phyloP scores from a whole-genome alignment of 2,329 filamentous ascomycete species.

The Allantophomopsis lycopodina region DNA sequence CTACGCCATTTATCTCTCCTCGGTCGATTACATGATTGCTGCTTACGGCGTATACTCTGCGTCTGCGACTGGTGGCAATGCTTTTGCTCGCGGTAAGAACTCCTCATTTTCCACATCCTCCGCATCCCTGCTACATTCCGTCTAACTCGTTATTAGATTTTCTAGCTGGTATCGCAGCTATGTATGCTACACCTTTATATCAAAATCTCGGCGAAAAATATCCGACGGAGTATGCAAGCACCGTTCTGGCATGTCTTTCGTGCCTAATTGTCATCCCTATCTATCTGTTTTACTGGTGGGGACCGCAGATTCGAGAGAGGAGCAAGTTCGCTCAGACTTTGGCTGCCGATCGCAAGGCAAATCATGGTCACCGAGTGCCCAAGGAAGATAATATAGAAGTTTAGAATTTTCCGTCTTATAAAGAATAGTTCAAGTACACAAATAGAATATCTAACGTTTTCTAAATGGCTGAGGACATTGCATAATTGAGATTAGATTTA shows the following conservation, averaged over 20 bases:
- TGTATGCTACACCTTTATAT: not conserved
- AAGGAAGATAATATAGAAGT: not conserved
- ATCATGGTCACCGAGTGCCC: conserved; percentile 1
- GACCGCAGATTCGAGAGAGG: conserved; percentile 40
- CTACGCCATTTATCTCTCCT: conserved; percentile 60
- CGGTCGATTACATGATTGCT: conserved; percentile 66
- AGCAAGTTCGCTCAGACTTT: conserved; percentile 54
- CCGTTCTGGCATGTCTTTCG: conserved; percentile 49
- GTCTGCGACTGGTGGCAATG: conserved; percentile 64
- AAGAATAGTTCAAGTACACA: no score
- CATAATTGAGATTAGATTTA: no score
- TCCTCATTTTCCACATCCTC: conserved; percentile 58
- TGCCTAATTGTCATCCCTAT: conserved; percentile 47
- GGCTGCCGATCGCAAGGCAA: conserved; percentile 20
- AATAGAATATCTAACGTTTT: no score
- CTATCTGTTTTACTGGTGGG: conserved; percentile 54
- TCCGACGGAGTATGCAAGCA: conserved; percentile 43
- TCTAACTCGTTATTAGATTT: conserved; percentile 27
- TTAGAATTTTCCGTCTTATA: no score
- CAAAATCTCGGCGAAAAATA: conserved; percentile 32
- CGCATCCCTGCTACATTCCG: conserved; percentile 52
- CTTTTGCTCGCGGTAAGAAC: conserved; percentile 55
- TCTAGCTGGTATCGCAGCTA: not conserved
- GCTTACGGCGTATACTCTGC: conserved; percentile 62
- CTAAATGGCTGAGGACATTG: no score